Conservation (phyloP, 1,284 basidiomycete genomes). For the Trichosporon asahii region DNA sequence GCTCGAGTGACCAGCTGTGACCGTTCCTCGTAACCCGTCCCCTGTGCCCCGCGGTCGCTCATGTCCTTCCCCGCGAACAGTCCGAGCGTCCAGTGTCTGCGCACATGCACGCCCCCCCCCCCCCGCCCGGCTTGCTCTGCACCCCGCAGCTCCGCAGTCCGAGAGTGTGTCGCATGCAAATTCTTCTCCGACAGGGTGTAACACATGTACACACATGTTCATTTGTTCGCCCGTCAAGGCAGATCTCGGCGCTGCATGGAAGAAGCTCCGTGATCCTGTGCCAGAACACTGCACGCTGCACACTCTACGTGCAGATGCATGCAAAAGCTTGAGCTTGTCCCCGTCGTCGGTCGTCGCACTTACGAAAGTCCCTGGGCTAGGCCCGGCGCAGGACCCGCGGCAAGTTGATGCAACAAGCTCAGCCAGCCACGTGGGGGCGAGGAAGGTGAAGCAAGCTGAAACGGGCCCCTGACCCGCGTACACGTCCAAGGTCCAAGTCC, state of each 20-base stretch:
- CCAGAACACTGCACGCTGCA: not conserved
- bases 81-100: too few relatives aligned
- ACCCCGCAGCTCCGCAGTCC: not conserved
- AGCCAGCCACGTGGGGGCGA: not conserved
- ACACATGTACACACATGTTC: too few relatives aligned
- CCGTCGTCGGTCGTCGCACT: not conserved
- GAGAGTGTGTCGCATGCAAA: not conserved
- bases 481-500: not conserved
- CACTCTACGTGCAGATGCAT: too few relatives aligned
- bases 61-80: too few relatives aligned
- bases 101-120: too few relatives aligned
- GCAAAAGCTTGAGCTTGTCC: not conserved
- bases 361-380: not conserved
- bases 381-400: not conserved
- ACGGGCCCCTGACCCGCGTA: not conserved
- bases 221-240: too few relatives aligned
- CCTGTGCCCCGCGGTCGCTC: too few relatives aligned
- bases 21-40: too few relatives aligned
- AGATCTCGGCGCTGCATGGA: not conserved
- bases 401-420: not conserved
- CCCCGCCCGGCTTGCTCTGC: too few relatives aligned
- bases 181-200: not conserved
- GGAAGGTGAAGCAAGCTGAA: not conserved
- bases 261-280: not conserved
- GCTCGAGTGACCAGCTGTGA: too few relatives aligned